Conservation (phyloP, 2,329 filamentous ascomycete genomes). For the Malbranchea cinnamomea region DNA sequence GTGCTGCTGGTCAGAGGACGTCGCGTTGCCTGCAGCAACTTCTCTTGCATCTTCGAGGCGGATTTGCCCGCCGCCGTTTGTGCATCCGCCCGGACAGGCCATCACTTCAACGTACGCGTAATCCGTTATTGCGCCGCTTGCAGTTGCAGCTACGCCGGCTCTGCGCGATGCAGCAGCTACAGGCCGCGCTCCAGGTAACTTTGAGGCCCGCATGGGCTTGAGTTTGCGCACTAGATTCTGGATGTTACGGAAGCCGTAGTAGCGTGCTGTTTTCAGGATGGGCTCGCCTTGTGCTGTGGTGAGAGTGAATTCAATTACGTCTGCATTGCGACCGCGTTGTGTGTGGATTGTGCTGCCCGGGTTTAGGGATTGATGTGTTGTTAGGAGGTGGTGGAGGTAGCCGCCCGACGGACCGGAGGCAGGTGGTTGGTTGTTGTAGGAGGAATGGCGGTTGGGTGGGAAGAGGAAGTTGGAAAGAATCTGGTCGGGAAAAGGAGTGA, state of each 20-base stretch:
- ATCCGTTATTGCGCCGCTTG: constrained; percentile 35
- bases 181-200: constrained; percentile 61
- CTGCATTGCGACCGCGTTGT: constrained; percentile 67
- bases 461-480: constrained; percentile 62
- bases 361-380: constrained; percentile 54
- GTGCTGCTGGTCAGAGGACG: constrained; percentile 14
- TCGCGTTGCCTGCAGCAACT: constrained; percentile 7
- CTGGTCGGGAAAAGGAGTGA: constrained; percentile 55
- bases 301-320: constrained; percentile 76
- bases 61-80: constrained; percentile 91
- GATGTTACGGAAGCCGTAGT: constrained; percentile 96
- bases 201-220: constrained; percentile 63
- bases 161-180: constrained; percentile 20
- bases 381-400: constrained; percentile 72
- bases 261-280: constrained; percentile 69
- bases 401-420: constrained; percentile 73
- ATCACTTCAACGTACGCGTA: constrained; percentile 97
- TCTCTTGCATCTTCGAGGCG: constrained; percentile 62
- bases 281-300: constrained; percentile 38
- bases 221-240: constrained; percentile 90
- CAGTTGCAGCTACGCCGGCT: constrained; percentile 11
- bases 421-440: constrained; percentile 25
- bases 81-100: constrained; percentile 97
- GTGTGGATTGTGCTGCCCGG: constrained; percentile 58
- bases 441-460: constrained; percentile 30